Conservation (phyloP, 345 rosid species). For the Pistacia integerrima region DNA sequence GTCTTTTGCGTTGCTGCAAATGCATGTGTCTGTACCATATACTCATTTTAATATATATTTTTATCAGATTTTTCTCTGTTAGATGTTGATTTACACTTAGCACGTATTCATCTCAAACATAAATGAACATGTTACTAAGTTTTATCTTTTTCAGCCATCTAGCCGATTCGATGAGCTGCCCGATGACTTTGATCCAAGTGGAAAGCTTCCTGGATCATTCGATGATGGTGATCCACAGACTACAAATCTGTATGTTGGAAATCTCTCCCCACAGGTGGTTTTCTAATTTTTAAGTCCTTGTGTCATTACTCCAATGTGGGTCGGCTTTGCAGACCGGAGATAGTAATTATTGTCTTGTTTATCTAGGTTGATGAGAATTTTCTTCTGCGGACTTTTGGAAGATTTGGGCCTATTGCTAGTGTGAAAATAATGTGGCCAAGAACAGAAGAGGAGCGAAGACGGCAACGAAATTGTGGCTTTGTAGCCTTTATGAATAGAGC, state of each 20-base stretch:
- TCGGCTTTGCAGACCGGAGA: constrained; percentile 4
- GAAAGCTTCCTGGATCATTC: constrained; percentile 92
- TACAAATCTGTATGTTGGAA: constrained; percentile 96
- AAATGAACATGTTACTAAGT: constrained; percentile 16
- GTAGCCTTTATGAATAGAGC: constrained; percentile 97
- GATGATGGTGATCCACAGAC: constrained; percentile 99
- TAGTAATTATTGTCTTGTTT: constrained; percentile 5
- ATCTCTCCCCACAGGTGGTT: constrained; percentile 86
- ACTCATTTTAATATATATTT: not conserved
- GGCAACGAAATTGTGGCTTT: constrained; percentile 96
- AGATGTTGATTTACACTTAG: not conserved
- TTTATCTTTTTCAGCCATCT: constrained; percentile 63
- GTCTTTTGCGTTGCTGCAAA: not conserved
- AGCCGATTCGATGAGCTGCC: constrained; percentile 96
- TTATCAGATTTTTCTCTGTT: not conserved
- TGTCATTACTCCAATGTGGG: not conserved
- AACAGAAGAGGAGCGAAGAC: constrained; percentile 92
- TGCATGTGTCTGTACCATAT: too few relatives aligned
- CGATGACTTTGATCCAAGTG: constrained; percentile 99
- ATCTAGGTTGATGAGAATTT: constrained; percentile 97
- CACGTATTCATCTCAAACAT: not conserved
- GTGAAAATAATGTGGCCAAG: constrained; percentile 99
- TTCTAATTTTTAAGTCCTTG: constrained; percentile 18
- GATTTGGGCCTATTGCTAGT: constrained; percentile 99
- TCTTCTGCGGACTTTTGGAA: constrained; percentile 95